Conservation (phyloP, 148 eudicot genomes). For the Amaranthus hypochondriacus region DNA sequence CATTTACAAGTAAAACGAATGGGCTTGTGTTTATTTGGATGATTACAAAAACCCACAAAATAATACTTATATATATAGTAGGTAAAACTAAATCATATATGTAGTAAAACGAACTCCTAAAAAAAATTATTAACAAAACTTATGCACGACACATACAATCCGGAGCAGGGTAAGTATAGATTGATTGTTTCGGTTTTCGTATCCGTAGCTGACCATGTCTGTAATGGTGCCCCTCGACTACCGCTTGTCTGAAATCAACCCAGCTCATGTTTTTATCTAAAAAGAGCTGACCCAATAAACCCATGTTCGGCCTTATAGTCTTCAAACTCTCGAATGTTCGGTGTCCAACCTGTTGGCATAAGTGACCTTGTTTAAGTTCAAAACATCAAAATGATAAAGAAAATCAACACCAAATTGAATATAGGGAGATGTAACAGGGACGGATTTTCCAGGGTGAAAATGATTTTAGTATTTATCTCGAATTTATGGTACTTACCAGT, state of each 20-base stretch:
- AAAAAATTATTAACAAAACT: conserved; percentile 14
- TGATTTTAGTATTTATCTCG: not conserved
- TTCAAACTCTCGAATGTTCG: conserved; percentile 67
- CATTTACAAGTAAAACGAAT: conserved; percentile 34
- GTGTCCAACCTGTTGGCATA: conserved; percentile 72
- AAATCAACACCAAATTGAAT: too few species aligned
- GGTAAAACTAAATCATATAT: conserved; percentile 13
- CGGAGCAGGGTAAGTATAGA: conserved; percentile 94
- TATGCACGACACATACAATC: conserved; percentile 89
- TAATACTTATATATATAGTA: not conserved
- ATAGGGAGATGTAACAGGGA: not conserved
- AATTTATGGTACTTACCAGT: conserved; percentile 46
- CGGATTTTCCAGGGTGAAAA: not conserved
- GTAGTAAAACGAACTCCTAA: conserved; percentile 7
- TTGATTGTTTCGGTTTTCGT: conserved; percentile 65
- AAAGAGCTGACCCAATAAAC: conserved; percentile 70
- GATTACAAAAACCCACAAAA: conserved; percentile 22
- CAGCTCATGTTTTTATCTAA: conserved; percentile 86
- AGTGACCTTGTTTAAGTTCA: not conserved
- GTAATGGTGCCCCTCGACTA: conserved; percentile 70
- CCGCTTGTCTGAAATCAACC: conserved; percentile 71
- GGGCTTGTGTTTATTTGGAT: conserved; percentile 19
- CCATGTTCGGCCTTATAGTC: conserved; percentile 94
- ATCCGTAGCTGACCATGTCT: conserved; percentile 78
- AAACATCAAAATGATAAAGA: not conserved